phyloP scores from a whole-genome alignment of 2,329 filamentous ascomycete species.

The Fusarium luffae region DNA sequence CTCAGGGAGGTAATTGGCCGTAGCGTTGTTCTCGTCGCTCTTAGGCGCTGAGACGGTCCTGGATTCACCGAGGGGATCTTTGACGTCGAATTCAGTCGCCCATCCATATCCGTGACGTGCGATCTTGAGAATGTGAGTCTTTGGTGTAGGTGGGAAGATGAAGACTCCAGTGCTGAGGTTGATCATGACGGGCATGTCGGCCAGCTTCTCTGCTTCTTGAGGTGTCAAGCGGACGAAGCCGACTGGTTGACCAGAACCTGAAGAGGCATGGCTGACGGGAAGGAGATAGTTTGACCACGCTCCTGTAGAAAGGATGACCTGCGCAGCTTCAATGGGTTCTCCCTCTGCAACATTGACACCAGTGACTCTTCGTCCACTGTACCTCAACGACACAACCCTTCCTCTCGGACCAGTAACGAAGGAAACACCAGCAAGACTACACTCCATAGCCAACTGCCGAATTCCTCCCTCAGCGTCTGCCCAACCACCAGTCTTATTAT shows the following conservation, averaged over 20 bases:
- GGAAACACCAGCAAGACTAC: conserved; percentile 46
- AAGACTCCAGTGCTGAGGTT: conserved; percentile 66
- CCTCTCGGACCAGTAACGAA: conserved; percentile 49
- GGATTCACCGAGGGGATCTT: conserved; percentile 11
- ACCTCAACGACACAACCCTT: conserved; percentile 41
- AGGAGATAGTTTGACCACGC: conserved; percentile 70
- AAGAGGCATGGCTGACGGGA: conserved; percentile 69
- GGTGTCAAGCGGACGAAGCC: conserved; percentile 71
- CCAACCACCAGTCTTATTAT: conserved; percentile 49
- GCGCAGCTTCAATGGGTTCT: conserved; percentile 62
- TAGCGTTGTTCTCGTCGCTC: conserved; percentile 51
- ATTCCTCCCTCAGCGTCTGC: conserved; percentile 48
- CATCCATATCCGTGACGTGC: conserved; percentile 71
- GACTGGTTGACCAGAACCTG: conserved; percentile 73
- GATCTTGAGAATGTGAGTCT: conserved; percentile 65
- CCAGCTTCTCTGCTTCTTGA: conserved; percentile 65
- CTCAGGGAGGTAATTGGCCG: conserved; percentile 56
- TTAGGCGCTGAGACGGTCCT: conserved; percentile 50
- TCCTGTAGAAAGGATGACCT: conserved; percentile 74
- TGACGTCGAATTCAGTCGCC: conserved; percentile 45
- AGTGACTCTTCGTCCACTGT: conserved; percentile 28
- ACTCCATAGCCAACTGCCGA: conserved; percentile 40
- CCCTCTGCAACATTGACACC: conserved; percentile 49
- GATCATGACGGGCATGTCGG: conserved; percentile 67
- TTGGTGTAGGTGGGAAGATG: conserved; percentile 63